These are phyloP conservation scores for Coniferiporia sulphurascens DNA, from an alignment of 1,284 basidiomycete species.

Conservation along the genomic window DNA sequence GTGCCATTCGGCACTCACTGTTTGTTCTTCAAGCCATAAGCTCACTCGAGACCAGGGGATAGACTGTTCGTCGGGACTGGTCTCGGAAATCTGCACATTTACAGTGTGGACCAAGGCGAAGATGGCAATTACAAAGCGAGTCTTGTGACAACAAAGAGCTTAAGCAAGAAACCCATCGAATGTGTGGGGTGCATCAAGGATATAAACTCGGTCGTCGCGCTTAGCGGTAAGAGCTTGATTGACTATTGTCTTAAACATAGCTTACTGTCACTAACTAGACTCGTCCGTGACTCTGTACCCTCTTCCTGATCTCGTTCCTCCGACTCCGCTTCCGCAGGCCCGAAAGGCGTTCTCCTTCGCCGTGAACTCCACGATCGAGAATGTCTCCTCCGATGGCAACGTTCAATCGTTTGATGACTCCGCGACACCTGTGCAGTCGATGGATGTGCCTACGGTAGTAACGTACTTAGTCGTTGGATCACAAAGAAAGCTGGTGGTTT, in stretches of 20 bases:
- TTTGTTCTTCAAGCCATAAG: conserved; percentile 2
- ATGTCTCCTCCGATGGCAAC: conserved; percentile 28
- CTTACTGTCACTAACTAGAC: conserved; percentile 39
- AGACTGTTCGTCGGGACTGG: conserved; percentile 74
- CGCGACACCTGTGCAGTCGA: conserved; percentile 25
- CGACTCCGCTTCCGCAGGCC: conserved; percentile 66
- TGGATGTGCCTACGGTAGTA: conserved; percentile 55
- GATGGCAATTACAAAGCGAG: conserved; percentile 37
- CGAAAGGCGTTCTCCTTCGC: conserved; percentile 81
- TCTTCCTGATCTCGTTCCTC: conserved; percentile 60
- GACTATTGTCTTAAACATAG: neutral
- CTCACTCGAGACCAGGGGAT: conserved; percentile 45
- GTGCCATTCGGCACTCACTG: conserved; percentile 1
- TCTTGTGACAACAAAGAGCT: conserved; percentile 61
- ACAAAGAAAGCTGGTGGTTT: conserved; percentile 78
- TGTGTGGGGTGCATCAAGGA: conserved; percentile 83
- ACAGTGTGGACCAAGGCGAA: conserved; percentile 41
- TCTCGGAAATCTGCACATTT: conserved; percentile 66
- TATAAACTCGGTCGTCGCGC: conserved; percentile 73
- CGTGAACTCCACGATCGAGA: conserved; percentile 58
- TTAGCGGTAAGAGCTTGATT: conserved; percentile 59
- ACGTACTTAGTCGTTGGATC: conserved; percentile 84
- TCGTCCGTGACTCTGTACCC: conserved; percentile 59
- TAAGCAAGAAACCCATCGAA: conserved; percentile 73
- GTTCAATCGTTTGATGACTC: conserved; percentile 13